Percentiles rank a stretch among this genome's conserved stretches.
These are phyloP conservation scores for Phytophthora pseudosyringae DNA, from an alignment of 352 stramenopile species.

Conservation along the genomic window DNA sequence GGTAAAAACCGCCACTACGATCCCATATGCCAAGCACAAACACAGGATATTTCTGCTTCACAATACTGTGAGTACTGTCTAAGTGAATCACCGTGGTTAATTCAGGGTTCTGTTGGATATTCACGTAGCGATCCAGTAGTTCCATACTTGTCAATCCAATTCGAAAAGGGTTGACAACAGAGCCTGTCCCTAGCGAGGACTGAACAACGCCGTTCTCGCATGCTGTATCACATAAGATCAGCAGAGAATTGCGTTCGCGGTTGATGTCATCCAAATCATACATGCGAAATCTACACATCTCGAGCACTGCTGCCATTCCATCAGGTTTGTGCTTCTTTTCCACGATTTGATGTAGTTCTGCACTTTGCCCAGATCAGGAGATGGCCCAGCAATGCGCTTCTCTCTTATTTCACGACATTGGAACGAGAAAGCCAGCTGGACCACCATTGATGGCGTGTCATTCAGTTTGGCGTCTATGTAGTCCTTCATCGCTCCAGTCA, in stretches of 20 bases:
- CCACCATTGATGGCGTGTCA: neutral
- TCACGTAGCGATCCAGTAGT: neutral
- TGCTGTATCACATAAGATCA: neutral
- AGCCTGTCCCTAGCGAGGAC: neutral
- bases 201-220: neutral
- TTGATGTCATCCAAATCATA: neutral
- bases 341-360: neutral
- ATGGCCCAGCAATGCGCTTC: neutral
- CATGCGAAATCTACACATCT: neutral
- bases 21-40: slow-evolving; percentile 9
- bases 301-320: neutral
- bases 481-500: neutral
- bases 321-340: neutral
- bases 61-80: slow-evolving; percentile 3
- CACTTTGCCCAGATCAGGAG: neutral
- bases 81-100: neutral
- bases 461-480: neutral
- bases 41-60: slow-evolving; percentile 9
- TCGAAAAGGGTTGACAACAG: neutral
- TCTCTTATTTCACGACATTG: neutral
- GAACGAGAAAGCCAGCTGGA: neutral
- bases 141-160: slow-evolving; percentile 2
- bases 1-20: slow-evolving; percentile 6
- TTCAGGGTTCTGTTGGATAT: neutral
- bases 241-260: neutral